phyloP scores from a whole-genome alignment of 495 filamentous ascomycete genomes.

The Neurospora sp. region DNA sequence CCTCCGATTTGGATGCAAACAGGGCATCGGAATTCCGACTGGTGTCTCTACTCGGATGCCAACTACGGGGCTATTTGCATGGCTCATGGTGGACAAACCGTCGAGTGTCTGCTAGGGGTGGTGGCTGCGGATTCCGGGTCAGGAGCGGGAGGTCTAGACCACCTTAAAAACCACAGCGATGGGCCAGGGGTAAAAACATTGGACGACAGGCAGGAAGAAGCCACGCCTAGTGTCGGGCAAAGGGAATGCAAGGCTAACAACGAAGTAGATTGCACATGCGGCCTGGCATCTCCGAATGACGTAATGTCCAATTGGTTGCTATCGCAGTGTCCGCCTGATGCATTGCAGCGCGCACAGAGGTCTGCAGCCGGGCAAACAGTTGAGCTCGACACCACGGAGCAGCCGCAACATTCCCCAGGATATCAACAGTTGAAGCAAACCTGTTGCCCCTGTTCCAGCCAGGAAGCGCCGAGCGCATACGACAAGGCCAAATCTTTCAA shows the following conservation, averaged over 20 bases:
- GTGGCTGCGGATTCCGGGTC: not conserved
- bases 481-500: not conserved
- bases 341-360: not conserved
- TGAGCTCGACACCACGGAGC: not conserved
- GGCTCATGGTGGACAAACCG: not conserved
- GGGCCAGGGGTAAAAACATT: not conserved
- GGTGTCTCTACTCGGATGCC: not conserved
- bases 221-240: not conserved
- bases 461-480: not conserved
- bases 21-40: not conserved
- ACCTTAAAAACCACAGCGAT: not conserved
- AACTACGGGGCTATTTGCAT: not conserved
- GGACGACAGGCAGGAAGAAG: not conserved
- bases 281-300: not conserved
- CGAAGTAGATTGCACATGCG: not conserved
- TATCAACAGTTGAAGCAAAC: not conserved
- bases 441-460: not conserved
- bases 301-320: not conserved
- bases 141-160: not conserved
- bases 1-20: not conserved
- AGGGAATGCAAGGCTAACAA: not conserved
- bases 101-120: not conserved
- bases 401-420: not conserved
- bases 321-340: too few species aligned
- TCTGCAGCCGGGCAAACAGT: not conserved